Base-by-base conservation (phyloP, 345 rosid genomes). In the Eucalyptus grandis region DNA sequence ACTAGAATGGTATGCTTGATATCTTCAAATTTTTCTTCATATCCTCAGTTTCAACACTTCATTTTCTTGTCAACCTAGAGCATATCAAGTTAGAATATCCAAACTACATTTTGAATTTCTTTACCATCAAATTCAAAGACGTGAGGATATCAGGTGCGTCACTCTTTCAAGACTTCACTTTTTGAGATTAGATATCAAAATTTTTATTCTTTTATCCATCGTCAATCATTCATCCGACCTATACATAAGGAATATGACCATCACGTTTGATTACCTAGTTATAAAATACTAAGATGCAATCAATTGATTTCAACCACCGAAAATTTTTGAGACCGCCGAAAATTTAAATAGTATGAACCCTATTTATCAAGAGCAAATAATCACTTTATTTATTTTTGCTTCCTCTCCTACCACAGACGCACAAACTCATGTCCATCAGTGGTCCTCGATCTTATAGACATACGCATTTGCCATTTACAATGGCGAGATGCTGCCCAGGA, bases 401-500 rank as follows among this genome's bases (percentile, higher is more conserved):
- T 62, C 34, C 72, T 30, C 14, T 30, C 34, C 72, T 30, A 31
- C n/a, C 34, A 7, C 34, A 14, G 16, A 4, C 9, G 72, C 72
- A 62, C 72, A 14, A 30, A 30, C 72, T 13, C 72, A 30, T 15
- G 34, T 13, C 4, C 72, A 30, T 30, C 34, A 62, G 14, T 14
- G 72, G 34, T 62, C 34, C 72, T 26, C 31, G 14, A 60, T 60
- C 31, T 11, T 5, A 31, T 4, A 17, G 56, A 51, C 56, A 17
- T 7, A 51, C 8, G 4, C 56, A 51, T 51, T 7, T 51, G 22
- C 22, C 22, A 50, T 4, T 8, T n/a, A 67, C 21, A 15, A 15
- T 3, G 5, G 5, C 11, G 11, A 31, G 6, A 8, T 9, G 80
- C 43, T 8, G 6, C 3, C 4, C 4, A 16, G 11, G 5, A 31